phyloP scores from a whole-genome alignment of 768 basidiomycete genomes.

The Obba rivulosa region DNA sequence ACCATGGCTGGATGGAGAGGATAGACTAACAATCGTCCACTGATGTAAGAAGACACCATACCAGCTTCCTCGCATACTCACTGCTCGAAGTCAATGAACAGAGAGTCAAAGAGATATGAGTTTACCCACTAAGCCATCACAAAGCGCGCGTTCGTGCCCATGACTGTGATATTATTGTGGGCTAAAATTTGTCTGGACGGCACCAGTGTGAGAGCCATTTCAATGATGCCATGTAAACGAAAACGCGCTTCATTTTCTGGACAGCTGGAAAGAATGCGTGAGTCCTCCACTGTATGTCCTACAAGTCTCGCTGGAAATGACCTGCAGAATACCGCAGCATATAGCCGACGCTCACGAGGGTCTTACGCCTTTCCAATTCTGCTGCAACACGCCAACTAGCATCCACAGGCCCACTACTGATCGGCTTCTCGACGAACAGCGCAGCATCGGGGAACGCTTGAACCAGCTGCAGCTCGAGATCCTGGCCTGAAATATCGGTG shows the following conservation, averaged over 20 bases:
- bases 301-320: not conserved
- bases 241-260: slow-evolving; percentile 37
- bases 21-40: not conserved
- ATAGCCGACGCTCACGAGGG: slow-evolving; percentile 22
- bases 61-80: slow-evolving; percentile 19
- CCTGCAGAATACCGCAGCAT: slow-evolving; percentile 40
- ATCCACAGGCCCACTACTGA: slow-evolving; percentile 25
- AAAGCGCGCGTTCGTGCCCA: slow-evolving; percentile 48
- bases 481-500: slow-evolving; percentile 31
- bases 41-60: not conserved
- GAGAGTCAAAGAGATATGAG: not conserved
- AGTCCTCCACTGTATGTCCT: not conserved
- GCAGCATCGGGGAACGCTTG: slow-evolving; percentile 37
- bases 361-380: slow-evolving; percentile 1
- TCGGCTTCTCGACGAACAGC: slow-evolving; percentile 43
- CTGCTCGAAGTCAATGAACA: not conserved
- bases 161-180: slow-evolving; percentile 44
- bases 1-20: slow-evolving; percentile 12
- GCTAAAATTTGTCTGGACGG: slow-evolving; percentile 33
- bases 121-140: slow-evolving; percentile 30
- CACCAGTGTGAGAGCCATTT: too few relatives aligned
- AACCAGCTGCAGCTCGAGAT: slow-evolving; percentile 39
- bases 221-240: not conserved
- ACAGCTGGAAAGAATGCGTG: slow-evolving; percentile 26
- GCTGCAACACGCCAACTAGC: slow-evolving; percentile 15